Evolutionary conservation across 441 rosid species (phyloP), one percentile per base, ranked within the genome.

Genomic region (Syzygium syzygioides): DNA sequence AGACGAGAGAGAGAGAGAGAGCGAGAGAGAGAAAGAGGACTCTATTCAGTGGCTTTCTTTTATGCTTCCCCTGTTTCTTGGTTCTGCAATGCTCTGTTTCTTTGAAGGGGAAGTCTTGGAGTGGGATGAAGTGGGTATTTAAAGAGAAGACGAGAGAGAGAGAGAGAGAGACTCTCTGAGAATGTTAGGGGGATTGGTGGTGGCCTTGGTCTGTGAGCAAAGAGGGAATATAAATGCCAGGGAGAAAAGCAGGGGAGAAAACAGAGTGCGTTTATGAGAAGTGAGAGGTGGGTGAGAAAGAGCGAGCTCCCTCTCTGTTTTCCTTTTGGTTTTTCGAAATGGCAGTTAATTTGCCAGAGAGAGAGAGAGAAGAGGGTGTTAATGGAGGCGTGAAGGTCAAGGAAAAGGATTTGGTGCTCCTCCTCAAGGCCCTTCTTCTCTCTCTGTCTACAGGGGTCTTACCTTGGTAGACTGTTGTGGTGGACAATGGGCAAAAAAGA

Each of bases 371-470:
- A 87, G 11, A 9, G 48, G 28, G 85, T 76, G 56, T 87, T 66
- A 88, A 89, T 89, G 92, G 91, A 92, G 93, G 93, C 95, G 96
- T 92, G 93, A 92, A 89, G 91, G 90, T 86, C 79, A 90, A 94
- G 94, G 86, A 93, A 93, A 93, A 91, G 86, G 92, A 90, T 87
- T 85, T 88, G 55, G 54, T 79, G 79, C 50, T 84, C 53, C 56
- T 66, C 87, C 93, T 93, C 93, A 89, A 91, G 92, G 90, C 79
- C 85, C 76, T 52, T 50, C 79, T 86, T 88, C 90, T n/a, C 86
- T 15, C 86, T 71, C 17, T 55, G 79, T 86, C 37, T 71, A 87
- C 91, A 71, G 86, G 25, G 86, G 9, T 45, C 48, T 45, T 45
- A 45, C 3, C 13, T n/a, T 85, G 52, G 19, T 15, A 13, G 14